These are phyloP conservation scores for Triangularia setosa DNA, from an alignment of 2,329 filamentous ascomycete genomes.

Conservation along the genomic window DNA sequence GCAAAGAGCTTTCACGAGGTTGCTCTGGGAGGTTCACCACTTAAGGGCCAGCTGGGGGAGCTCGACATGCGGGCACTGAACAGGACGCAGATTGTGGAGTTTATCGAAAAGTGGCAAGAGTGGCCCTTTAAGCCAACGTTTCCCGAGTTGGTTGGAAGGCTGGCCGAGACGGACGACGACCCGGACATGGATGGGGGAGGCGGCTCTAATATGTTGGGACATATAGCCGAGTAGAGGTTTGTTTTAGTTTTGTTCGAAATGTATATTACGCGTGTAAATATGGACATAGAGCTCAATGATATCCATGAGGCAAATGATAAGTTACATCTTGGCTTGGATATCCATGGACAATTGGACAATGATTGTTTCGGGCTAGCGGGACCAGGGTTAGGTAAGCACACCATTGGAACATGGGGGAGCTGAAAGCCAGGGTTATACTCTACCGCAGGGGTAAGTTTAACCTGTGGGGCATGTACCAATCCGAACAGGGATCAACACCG, in stretches of 20 bases:
- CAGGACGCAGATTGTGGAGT: conserved; percentile 51
- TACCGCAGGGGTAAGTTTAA: too few species aligned
- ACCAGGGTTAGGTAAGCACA: not conserved
- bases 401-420: not conserved
- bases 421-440: not conserved
- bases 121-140: conserved; percentile 62
- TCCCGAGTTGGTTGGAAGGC: conserved; percentile 43
- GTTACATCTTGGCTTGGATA: too few species aligned
- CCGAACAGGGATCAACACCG: too few species aligned
- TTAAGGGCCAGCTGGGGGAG: conserved; percentile 35
- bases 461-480: too few species aligned
- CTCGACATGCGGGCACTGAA: conserved; percentile 49
- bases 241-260: not conserved
- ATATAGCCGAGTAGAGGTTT: not conserved
- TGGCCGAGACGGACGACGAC: conserved; percentile 28
- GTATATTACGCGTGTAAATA: not conserved
- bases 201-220: not conserved
- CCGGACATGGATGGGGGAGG: not conserved
- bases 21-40: conserved; percentile 42
- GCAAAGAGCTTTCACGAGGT: conserved; percentile 50
- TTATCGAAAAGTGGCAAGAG: conserved; percentile 56
- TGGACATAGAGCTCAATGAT: not conserved
- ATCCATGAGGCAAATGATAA: not conserved
- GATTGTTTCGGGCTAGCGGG: not conserved
- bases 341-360: too few species aligned